Percentiles rank a stretch among this genome's conserved stretches.
These are phyloP conservation scores for Capsicum chinense DNA, from an alignment of 257 asterid genomes.

Conservation along the genomic window DNA sequence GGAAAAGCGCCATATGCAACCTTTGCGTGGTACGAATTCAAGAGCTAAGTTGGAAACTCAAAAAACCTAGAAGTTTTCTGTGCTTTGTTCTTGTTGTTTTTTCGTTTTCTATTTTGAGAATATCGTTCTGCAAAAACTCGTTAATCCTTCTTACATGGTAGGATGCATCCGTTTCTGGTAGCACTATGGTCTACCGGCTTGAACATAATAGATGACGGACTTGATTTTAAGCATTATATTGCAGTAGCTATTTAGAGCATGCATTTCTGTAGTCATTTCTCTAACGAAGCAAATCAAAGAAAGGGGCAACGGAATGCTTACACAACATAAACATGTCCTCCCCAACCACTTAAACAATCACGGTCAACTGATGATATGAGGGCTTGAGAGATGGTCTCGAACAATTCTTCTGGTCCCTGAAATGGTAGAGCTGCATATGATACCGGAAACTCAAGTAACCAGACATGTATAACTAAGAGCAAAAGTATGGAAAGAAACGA, in stretches of 20 bases:
- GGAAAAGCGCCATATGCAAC: too few species aligned
- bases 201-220: neutral
- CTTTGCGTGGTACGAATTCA: neutral
- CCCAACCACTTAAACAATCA: conserved; percentile 98
- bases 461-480: neutral
- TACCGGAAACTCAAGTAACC: neutral
- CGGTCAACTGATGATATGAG: conserved; percentile 84
- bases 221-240: neutral
- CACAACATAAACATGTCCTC: conserved; percentile 92
- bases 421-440: neutral
- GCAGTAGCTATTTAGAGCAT: neutral
- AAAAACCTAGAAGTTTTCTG: neutral
- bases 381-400: conserved; percentile 93
- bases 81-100: neutral
- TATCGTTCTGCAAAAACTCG: neutral
- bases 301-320: conserved; percentile 41
- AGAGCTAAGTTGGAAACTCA: neutral
- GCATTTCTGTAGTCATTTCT: neutral
- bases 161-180: too few species aligned
- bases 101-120: neutral
- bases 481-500: too few species aligned
- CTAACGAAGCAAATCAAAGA: neutral
- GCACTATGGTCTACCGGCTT: too few species aligned
- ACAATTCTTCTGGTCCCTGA: conserved; percentile 87
- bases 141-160: neutral